Percentiles rank a stretch among this genome's conserved stretches.
Conservation (phyloP, 352 stramenopile genomes). For the Halophytophthora polymorphica region DNA sequence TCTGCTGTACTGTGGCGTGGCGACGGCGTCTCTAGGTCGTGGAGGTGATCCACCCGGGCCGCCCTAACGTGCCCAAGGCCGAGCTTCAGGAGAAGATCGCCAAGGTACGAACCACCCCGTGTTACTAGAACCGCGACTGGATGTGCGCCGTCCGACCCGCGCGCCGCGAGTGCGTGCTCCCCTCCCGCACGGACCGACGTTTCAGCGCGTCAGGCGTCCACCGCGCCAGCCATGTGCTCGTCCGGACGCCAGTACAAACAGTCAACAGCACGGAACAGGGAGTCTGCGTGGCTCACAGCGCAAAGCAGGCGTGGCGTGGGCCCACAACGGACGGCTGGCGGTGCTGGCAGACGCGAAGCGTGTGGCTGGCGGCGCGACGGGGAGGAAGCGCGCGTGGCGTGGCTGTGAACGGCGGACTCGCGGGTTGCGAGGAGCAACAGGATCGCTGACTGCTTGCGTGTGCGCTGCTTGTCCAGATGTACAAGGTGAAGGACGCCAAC, state of each 20-base stretch:
- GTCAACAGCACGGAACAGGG: too few species aligned
- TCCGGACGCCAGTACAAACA: too few species aligned
- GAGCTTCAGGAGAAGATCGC: slow-evolving; percentile 98
- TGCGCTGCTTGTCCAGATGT: slow-evolving; percentile 60
- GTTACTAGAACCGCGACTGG: too few species aligned
- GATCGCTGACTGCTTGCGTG: background rate
- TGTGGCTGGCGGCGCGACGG: background rate
- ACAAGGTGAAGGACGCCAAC: slow-evolving; percentile 96
- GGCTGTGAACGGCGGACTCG: too few species aligned
- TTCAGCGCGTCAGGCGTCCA: too few species aligned
- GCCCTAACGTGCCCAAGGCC: slow-evolving; percentile 95
- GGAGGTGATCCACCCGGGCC: slow-evolving; percentile 97
- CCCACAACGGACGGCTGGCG: too few species aligned
- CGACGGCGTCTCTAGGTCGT: slow-evolving; percentile 79
- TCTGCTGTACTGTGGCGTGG: too few species aligned
- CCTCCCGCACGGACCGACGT: too few species aligned
- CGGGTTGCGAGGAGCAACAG: background rate
- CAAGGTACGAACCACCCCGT: slow-evolving; percentile 71
- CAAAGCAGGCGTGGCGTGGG: too few species aligned
- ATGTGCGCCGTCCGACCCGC: background rate
- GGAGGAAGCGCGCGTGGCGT: background rate
- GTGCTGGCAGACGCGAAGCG: too few species aligned
- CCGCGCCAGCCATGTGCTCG: too few species aligned
- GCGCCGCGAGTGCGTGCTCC: background rate
- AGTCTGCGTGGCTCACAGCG: too few species aligned